Evolutionary conservation across 1,284 basidiomycete species (phyloP).

Genomic region (Leccinum pachyderme): DNA sequence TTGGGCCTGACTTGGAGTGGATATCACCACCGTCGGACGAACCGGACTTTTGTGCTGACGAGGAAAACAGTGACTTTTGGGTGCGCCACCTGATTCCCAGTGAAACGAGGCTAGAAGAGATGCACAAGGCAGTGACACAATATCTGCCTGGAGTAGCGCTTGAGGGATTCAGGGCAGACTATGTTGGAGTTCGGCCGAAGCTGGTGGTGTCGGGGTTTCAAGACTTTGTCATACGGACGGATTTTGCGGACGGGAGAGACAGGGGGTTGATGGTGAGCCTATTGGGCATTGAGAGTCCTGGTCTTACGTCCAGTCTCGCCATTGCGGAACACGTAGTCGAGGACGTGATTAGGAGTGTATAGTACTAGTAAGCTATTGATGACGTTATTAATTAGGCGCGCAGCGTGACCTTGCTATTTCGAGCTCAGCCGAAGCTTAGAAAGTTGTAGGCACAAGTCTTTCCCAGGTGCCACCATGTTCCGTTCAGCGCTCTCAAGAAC

Average conservation of each 20-base stretch:
- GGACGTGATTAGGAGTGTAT: slow-evolving; percentile 41
- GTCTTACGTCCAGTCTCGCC: slow-evolving; percentile 71
- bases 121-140: slow-evolving; percentile 63
- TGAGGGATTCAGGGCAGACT: slow-evolving; percentile 79
- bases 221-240: slow-evolving; percentile 75
- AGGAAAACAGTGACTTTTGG: slow-evolving; percentile 75
- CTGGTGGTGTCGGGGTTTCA: slow-evolving; percentile 81
- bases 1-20: slow-evolving; percentile 95
- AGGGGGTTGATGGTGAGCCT: slow-evolving; percentile 65
- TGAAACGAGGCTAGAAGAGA: slow-evolving; percentile 59
- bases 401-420: slow-evolving; percentile 7
- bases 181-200: slow-evolving; percentile 91
- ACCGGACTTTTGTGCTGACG: slow-evolving; percentile 33
- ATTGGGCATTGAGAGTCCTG: slow-evolving; percentile 77
- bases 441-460: slow-evolving; percentile 9
- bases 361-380: neutral
- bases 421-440: slow-evolving; percentile 28
- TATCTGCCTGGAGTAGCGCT: slow-evolving; percentile 75
- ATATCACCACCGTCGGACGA: slow-evolving; percentile 52
- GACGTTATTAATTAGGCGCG: neutral
- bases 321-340: slow-evolving; percentile 73
- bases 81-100: slow-evolving; percentile 63
- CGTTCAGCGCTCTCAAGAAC: slow-evolving; percentile 57
- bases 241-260: slow-evolving; percentile 41
- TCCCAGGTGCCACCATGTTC: slow-evolving; percentile 57